Percentiles rank a stretch among this genome's conserved stretches.
These are phyloP conservation scores for Ophiostoma australiae DNA, from an alignment of 2,329 filamentous ascomycete species.

Conservation along the genomic window DNA sequence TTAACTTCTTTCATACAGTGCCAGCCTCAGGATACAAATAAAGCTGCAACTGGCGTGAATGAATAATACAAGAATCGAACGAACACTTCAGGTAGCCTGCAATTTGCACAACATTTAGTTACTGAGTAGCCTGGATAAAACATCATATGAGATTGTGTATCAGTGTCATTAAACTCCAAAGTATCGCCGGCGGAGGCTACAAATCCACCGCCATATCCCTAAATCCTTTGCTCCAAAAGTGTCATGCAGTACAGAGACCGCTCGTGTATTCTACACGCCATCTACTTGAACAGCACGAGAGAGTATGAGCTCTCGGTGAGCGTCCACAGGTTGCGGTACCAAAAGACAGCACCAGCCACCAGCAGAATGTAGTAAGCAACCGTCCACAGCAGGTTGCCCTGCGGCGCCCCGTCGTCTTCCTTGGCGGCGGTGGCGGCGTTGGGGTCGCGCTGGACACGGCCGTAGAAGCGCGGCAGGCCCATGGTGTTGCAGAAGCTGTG, in stretches of 20 bases:
- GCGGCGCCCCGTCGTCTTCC: constrained; percentile 13
- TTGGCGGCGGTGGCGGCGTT: background rate
- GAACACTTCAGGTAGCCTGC: too few species aligned
- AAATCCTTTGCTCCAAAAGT: background rate
- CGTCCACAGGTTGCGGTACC: constrained; percentile 65
- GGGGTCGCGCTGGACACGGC: constrained; percentile 54
- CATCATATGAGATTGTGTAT: background rate
- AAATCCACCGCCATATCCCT: background rate
- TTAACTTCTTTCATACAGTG: too few species aligned
- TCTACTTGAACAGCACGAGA: constrained; percentile 34
- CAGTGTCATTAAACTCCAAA: background rate
- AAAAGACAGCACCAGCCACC: constrained; percentile 63
- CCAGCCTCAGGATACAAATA: too few species aligned
- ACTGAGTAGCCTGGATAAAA: background rate
- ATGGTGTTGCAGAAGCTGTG: constrained; percentile 92
- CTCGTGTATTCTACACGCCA: background rate
- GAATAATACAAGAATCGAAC: too few species aligned
- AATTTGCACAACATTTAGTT: too few species aligned
- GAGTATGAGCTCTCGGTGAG: constrained; percentile 62
- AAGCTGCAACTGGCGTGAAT: too few species aligned
- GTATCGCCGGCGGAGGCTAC: background rate
- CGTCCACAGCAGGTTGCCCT: constrained; percentile 56
- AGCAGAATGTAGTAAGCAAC: constrained; percentile 74
- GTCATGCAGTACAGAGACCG: background rate
- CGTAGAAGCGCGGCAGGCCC: constrained; percentile 83